Percentiles rank a stretch among this genome's conserved stretches.
These are phyloP conservation scores for Epicoccum sorghinum DNA, from an alignment of 2,329 filamentous ascomycete species.

Conservation along the genomic window DNA sequence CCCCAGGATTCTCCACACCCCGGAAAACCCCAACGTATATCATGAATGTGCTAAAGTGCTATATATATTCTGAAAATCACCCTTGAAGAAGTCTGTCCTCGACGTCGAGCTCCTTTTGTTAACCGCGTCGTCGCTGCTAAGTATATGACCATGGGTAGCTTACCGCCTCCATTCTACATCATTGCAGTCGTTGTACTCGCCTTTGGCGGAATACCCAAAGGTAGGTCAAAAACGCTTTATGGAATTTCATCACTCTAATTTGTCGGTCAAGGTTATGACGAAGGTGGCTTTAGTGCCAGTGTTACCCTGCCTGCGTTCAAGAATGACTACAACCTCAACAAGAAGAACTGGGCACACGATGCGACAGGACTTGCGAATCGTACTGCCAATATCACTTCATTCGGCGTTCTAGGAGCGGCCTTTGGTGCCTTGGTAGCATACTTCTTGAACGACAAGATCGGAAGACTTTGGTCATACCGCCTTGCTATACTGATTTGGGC, in stretches of 20 bases:
- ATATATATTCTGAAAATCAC: not conserved
- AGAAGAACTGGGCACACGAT: not conserved
- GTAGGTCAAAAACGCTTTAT: not conserved
- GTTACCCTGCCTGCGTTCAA: conserved; percentile 2
- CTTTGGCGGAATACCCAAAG: not conserved
- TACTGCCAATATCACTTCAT: not conserved
- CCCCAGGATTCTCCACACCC: not conserved
- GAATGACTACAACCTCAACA: not conserved
- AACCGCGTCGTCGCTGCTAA: not conserved
- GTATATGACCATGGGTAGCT: not conserved
- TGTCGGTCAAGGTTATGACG: not conserved
- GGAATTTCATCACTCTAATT: not conserved
- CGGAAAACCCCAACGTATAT: not conserved
- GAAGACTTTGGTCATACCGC: not conserved
- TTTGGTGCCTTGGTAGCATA: not conserved
- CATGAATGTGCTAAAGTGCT: not conserved
- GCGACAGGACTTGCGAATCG: conserved; percentile 1
- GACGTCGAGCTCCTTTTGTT: not conserved
- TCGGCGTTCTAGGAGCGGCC: not conserved
- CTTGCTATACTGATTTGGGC: not conserved
- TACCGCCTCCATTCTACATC: not conserved
- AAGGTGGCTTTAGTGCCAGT: not conserved
- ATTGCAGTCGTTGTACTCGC: not conserved
- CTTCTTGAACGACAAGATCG: not conserved
- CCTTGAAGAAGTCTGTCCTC: not conserved